Conservation (phyloP, 768 basidiomycete species). For the Tylopilus intermedius region DNA sequence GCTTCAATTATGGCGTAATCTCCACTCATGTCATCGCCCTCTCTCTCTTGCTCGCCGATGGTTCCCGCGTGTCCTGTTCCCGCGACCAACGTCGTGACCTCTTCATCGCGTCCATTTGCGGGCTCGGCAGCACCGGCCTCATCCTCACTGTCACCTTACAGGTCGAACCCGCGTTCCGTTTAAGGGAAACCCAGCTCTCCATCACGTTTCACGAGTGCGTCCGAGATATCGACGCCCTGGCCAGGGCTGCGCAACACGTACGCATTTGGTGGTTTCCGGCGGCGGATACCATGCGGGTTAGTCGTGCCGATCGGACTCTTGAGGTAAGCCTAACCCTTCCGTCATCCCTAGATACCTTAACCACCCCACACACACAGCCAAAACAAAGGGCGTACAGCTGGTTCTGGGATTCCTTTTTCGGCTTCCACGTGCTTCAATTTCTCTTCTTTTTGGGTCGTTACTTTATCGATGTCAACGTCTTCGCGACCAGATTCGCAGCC, state of each 20-base stretch:
- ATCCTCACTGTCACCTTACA: conserved; percentile 73
- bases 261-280: conserved; percentile 95
- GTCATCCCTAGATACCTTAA: conserved; percentile 7
- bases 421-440: conserved; percentile 78
- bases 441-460: conserved; percentile 74
- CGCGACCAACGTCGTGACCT: conserved; percentile 60
- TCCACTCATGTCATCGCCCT: conserved; percentile 76
- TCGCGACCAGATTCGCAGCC: conserved; percentile 57
- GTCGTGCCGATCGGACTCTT: conserved; percentile 65
- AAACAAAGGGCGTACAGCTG: conserved; percentile 50
- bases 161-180: conserved; percentile 76
- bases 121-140: conserved; percentile 86
- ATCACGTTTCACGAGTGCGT: conserved; percentile 61
- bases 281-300: conserved; percentile 64
- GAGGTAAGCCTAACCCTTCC: conserved; percentile 51
- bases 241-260: conserved; percentile 75
- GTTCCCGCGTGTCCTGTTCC: conserved; percentile 64
- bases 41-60: conserved; percentile 72
- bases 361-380: conserved; percentile 35
- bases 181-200: conserved; percentile 67
- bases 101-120: conserved; percentile 87
- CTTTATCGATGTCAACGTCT: conserved; percentile 55
- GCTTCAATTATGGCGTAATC: conserved; percentile 72
- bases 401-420: conserved; percentile 69
- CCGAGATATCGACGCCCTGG: conserved; percentile 49